Base-by-base conservation (phyloP, 2,329 filamentous ascomycete species). In the Dothideomycetes sp. region DNA sequence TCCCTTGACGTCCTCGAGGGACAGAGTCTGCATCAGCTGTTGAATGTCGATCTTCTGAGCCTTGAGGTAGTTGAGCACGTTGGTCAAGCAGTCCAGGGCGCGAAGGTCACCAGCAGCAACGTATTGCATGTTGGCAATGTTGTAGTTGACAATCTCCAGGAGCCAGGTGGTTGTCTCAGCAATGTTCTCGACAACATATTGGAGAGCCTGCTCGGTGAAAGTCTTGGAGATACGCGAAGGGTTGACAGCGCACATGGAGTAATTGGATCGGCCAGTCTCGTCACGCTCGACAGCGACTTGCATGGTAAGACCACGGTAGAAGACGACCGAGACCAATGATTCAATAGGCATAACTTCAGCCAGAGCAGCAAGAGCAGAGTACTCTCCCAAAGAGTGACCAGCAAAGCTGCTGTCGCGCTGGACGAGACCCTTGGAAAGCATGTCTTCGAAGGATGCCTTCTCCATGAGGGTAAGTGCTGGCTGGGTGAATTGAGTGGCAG, bases 281-380 rank as follows among this genome's bases (percentile, higher is more conserved):
- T 98, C 91, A 60, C 91, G 87, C 70, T 96, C 91, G 49, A 98
- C 91, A 17, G 91, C 91, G 33, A 98, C 91, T 67, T 98, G 91
- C 91, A 98, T 98, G 16, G 91, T 98, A 57, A 98, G 71, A 57
- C 91, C 91, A 64, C 91, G 87, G 71, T 98, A 98, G 75, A 98
- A 98, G 41, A 98, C 93, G 33, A 98, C 91, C 0, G 91, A 96
- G 2, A 98, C 91, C 62, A 98, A 73, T 53, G 83, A 91, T 71
- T 98, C 91, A 56, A 98, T 98, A n/a, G 93, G 91, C 85, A 98
- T 94, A 60, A 98, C 91, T 58, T 98, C 89, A 9, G 93, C 91
- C 46, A 98, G 74, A 10, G 91, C 91, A 48, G 91, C 91, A 48
- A 98, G 79, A 8, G 91, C 91, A 48, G 88, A 95, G 71, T 98